Conservation (phyloP, 306 rosid species). For the Hippophae gyantsensis region DNA sequence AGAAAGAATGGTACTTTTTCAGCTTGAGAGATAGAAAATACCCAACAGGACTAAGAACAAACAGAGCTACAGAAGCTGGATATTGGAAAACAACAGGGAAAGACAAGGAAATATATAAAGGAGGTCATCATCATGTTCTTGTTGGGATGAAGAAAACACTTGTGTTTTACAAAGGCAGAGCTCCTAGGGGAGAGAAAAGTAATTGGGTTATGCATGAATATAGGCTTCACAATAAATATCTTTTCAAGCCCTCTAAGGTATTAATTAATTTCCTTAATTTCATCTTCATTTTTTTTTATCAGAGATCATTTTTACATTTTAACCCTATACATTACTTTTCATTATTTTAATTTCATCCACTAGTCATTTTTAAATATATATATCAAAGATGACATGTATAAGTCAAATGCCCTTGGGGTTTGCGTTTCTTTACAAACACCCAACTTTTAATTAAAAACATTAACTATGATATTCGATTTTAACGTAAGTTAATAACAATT, state of each 20-base stretch:
- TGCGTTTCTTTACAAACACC: no score
- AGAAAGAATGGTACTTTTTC: slow-evolving; percentile 89
- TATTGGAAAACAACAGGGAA: slow-evolving; percentile 97
- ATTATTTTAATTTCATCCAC: no score
- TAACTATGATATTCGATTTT: no score
- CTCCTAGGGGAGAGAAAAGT: slow-evolving; percentile 88
- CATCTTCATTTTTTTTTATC: background rate
- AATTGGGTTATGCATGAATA: slow-evolving; percentile 99
- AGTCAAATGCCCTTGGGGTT: no score
- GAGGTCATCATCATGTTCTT: slow-evolving; percentile 24
- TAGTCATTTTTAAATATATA: no score
- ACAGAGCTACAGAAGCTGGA: slow-evolving; percentile 83
- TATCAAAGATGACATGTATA: no score
- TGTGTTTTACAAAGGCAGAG: slow-evolving; percentile 84
- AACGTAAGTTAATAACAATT: no score
- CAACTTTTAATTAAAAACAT: no score
- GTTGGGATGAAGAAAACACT: slow-evolving; percentile 97
- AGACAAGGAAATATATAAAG: slow-evolving; percentile 62
- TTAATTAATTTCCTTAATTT: background rate
- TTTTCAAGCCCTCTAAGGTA: slow-evolving; percentile 54
- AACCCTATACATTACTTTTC: background rate
- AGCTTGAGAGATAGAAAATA: slow-evolving; percentile 72
- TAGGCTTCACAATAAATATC: slow-evolving; percentile 49
- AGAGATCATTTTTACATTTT: background rate
- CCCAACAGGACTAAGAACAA: slow-evolving; percentile 85